Conservation (phyloP, 2,329 filamentous ascomycete species). For the Elsinoe perseae region DNA sequence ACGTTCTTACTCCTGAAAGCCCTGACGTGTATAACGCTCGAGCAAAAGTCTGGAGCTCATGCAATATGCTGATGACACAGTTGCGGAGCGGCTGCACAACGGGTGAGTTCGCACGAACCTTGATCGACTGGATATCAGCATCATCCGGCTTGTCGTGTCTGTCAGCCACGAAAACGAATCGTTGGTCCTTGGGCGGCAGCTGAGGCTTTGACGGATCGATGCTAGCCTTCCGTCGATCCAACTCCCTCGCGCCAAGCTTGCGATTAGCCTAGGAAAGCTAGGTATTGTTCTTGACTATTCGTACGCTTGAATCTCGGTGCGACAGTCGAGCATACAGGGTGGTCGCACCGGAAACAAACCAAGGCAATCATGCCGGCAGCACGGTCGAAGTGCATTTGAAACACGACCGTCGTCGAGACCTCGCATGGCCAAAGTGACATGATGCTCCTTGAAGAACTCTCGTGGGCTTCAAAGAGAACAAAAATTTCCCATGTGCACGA, state of each 20-base stretch:
- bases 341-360: neutral
- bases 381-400: neutral
- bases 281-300: neutral
- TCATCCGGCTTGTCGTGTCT: neutral
- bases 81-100: constrained; percentile 7
- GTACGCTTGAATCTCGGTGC: constrained; percentile 8
- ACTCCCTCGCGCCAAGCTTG: constrained; percentile 6
- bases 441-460: neutral
- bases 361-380: constrained; percentile 5
- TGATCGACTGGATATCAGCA: constrained; percentile 7
- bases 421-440: neutral
- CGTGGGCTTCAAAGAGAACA: neutral
- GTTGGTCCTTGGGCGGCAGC: constrained; percentile 1
- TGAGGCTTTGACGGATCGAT: neutral
- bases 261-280: constrained; percentile 2
- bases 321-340: neutral
- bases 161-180: constrained; percentile 13
- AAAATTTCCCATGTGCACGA: neutral
- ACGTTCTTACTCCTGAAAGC: constrained; percentile 10
- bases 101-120: constrained; percentile 17
- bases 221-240: neutral
- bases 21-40: constrained; percentile 2
- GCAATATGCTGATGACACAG: neutral
- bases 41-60: constrained; percentile 10
- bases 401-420: constrained; percentile 5